Evolutionary conservation across 352 stramenopile genomes (phyloP).

Genomic region (Phytopythium oedochilum): DNA sequence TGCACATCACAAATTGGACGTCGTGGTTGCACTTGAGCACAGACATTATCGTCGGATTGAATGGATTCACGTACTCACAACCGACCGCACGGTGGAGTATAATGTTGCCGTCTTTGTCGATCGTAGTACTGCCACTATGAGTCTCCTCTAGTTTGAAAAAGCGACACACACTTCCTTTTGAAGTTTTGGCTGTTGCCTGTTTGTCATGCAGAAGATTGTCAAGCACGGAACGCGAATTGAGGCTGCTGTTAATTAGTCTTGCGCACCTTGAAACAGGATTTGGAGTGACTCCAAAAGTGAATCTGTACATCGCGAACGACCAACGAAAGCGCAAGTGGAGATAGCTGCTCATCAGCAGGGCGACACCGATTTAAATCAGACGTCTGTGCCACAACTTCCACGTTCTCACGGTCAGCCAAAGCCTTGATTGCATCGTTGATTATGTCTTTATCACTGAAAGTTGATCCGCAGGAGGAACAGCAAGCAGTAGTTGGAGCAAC

Average conservation of each 20-base stretch:
- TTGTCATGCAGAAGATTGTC: neutral
- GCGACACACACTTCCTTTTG: slow-evolving; percentile 10
- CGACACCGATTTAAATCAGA: slow-evolving; percentile 7
- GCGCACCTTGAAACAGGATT: slow-evolving; percentile 13
- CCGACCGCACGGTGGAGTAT: slow-evolving; percentile 7
- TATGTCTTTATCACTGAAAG: slow-evolving; percentile 5
- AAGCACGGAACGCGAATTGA: neutral
- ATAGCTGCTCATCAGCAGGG: neutral
- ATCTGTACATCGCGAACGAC: slow-evolving; percentile 10
- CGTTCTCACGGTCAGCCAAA: neutral
- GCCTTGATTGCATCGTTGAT: neutral
- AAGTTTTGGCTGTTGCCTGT: slow-evolving; percentile 11
- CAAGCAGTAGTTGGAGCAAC: neutral
- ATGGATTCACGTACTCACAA: slow-evolving; percentile 26
- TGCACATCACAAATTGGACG: slow-evolving; percentile 11
- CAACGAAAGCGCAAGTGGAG: neutral
- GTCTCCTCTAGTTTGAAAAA: slow-evolving; percentile 17
- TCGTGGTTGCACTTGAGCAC: slow-evolving; percentile 26
- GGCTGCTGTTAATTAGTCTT: no score
- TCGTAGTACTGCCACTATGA: neutral
- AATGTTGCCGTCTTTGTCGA: neutral
- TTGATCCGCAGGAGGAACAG: neutral
- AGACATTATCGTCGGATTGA: slow-evolving; percentile 10
- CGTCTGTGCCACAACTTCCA: neutral
- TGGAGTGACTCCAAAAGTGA: slow-evolving; percentile 12